These are phyloP conservation scores for Macroventuria anomochaeta DNA, from an alignment of 2,329 filamentous ascomycete species.

Conservation along the genomic window DNA sequence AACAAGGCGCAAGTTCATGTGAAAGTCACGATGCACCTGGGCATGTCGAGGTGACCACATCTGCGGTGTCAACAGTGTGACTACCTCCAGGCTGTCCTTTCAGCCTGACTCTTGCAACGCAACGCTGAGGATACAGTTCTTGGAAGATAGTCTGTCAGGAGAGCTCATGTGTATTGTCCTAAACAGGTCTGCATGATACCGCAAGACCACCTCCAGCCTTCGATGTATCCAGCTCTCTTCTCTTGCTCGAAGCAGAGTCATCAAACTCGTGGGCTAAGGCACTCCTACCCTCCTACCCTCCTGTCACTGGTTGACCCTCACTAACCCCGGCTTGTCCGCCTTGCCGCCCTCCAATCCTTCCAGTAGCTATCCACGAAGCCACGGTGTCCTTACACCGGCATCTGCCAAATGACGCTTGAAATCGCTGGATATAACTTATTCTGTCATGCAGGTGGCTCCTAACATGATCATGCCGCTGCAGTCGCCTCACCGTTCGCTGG, in stretches of 20 bases:
- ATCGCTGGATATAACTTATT: not conserved
- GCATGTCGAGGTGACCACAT: too few species aligned
- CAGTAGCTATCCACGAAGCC: not conserved
- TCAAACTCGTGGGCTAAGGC: not conserved
- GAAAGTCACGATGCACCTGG: constrained; percentile 16
- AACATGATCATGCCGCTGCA: constrained; percentile 20
- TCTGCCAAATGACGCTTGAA: not conserved
- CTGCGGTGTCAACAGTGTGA: too few species aligned
- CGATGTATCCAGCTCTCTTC: not conserved
- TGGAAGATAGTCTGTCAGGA: too few species aligned
- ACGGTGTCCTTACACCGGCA: constrained; percentile 5
- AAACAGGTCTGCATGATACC: too few species aligned
- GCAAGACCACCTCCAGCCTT: not conserved
- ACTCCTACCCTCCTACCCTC: not conserved
- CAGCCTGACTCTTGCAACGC: not conserved
- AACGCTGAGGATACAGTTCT: not conserved
- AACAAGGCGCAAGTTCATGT: constrained; percentile 14
- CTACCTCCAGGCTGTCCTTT: too few species aligned
- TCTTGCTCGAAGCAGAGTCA: not conserved
- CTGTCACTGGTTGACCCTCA: not conserved
- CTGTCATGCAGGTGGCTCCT: not conserved
- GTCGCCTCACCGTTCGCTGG: constrained; percentile 35
- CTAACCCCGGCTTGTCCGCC: not conserved
- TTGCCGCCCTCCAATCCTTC: too few species aligned
- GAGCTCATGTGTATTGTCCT: too few species aligned